Percentiles rank a stretch among this genome's conserved stretches.
These are phyloP conservation scores for Aspergillus mulundensis DNA, from an alignment of 495 filamentous ascomycete species.

Conservation along the genomic window DNA sequence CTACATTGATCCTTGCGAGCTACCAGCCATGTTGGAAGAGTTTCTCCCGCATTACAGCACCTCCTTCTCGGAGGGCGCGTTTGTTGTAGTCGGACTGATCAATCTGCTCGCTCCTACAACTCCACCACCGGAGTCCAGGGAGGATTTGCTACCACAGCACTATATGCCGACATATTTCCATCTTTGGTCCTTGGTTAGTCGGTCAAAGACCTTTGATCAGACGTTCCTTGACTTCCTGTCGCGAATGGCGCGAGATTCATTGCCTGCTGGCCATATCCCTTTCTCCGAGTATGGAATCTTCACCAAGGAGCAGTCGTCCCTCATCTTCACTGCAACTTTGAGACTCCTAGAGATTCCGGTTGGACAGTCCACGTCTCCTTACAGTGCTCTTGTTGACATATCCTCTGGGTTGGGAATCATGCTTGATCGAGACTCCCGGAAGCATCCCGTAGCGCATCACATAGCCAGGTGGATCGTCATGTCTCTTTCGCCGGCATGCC, in stretches of 20 bases:
- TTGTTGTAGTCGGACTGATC: slow-evolving; percentile 78
- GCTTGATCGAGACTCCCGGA: slow-evolving; percentile 86
- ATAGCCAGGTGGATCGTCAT: slow-evolving; percentile 95
- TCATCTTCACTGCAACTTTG: slow-evolving; percentile 89
- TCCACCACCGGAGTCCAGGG: slow-evolving; percentile 65
- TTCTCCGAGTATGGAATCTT: slow-evolving; percentile 89
- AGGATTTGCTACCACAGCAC: slow-evolving; percentile 71
- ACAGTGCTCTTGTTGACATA: slow-evolving; percentile 75
- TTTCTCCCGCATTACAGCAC: slow-evolving; percentile 93
- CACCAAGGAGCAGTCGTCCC: slow-evolving; percentile 83
- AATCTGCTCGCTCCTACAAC: slow-evolving; percentile 85
- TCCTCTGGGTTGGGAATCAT: slow-evolving; percentile 75
- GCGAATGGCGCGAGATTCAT: slow-evolving; percentile 75
- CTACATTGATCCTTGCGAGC: slow-evolving; percentile 86
- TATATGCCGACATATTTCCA: slow-evolving; percentile 92
- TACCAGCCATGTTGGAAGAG: slow-evolving; percentile 87
- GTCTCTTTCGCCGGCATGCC: slow-evolving; percentile 82
- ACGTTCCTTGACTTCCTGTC: slow-evolving; percentile 88
- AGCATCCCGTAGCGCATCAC: slow-evolving; percentile 85
- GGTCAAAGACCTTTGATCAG: slow-evolving; percentile 83
- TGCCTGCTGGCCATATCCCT: slow-evolving; percentile 67
- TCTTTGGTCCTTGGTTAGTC: slow-evolving; percentile 87
- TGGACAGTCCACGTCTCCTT: slow-evolving; percentile 90
- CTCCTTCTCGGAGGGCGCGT: slow-evolving; percentile 83
- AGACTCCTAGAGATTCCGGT: slow-evolving; percentile 93